Conservation (phyloP, 495 filamentous ascomycete species). For the Neurospora sublineolata region DNA sequence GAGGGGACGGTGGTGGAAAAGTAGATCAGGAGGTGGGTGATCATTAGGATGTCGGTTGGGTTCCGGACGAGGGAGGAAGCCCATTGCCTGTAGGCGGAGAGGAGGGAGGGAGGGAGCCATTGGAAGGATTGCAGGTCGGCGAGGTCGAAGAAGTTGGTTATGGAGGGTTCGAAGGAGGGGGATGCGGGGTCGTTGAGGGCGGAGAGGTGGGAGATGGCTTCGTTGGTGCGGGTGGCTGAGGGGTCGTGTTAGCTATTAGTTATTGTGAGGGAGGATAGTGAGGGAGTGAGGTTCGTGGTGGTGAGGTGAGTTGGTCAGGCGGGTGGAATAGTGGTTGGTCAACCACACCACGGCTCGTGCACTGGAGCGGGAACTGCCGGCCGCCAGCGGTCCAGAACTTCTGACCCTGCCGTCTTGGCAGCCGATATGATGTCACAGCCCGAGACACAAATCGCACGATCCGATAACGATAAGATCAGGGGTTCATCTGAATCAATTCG, state of each 20-base stretch:
- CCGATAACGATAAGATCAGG: background rate
- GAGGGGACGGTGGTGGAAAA: constrained; percentile 55
- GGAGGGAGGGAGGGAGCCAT: background rate
- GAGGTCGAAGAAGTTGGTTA: constrained; percentile 29
- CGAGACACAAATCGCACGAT: background rate
- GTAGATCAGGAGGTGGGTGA: constrained; percentile 66
- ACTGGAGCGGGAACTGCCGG: background rate
- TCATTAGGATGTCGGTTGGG: constrained; percentile 46
- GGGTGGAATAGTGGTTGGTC: background rate
- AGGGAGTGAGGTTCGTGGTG: background rate
- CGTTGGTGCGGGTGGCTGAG: background rate
- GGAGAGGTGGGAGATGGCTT: background rate
- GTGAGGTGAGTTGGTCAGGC: background rate
- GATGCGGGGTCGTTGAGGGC: constrained; percentile 39
- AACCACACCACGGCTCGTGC: background rate
- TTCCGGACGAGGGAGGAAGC: constrained; percentile 19
- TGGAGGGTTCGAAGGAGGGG: constrained; percentile 24
- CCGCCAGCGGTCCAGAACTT: background rate
- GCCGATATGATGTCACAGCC: background rate
- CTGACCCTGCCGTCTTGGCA: background rate
- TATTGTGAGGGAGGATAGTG: background rate
- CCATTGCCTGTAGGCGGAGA: constrained; percentile 14
- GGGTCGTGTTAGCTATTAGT: background rate
- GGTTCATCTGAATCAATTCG: background rate
- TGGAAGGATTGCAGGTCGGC: constrained; percentile 4